phyloP scores from a whole-genome alignment of 805 yeast species.

The Candida boidinii region DNA sequence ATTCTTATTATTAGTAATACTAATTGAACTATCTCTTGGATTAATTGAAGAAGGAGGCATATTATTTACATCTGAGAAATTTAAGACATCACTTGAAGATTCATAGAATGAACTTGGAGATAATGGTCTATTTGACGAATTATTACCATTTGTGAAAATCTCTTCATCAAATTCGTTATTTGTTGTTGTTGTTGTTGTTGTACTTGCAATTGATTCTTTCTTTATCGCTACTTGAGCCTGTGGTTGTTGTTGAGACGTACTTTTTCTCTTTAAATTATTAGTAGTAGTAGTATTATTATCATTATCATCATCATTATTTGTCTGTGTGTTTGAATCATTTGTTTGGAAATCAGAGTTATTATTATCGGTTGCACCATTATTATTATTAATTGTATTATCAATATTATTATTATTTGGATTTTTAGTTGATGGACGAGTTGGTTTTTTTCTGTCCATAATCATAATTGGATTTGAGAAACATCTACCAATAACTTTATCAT shows the following conservation, averaged over 20 bases:
- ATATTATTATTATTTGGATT: slow-evolving; percentile 3
- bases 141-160: neutral
- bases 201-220: slow-evolving; percentile 3
- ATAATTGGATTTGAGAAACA: slow-evolving; percentile 66
- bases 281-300: slow-evolving; percentile 9
- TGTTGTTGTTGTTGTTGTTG: slow-evolving; percentile 4
- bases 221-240: slow-evolving; percentile 4
- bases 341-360: slow-evolving; percentile 46
- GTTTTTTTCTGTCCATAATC: slow-evolving; percentile 92
- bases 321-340: slow-evolving; percentile 25
- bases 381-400: slow-evolving; percentile 1
- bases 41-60: too few species aligned
- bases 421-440: slow-evolving; percentile 19
- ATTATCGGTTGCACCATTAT: slow-evolving; percentile 41
- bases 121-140: slow-evolving; percentile 6
- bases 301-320: slow-evolving; percentile 29
- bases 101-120: slow-evolving; percentile 26
- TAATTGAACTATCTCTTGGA: too few species aligned
- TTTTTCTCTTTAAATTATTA: slow-evolving; percentile 36
- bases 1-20: too few species aligned
- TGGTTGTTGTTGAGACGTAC: slow-evolving; percentile 17
- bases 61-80: too few species aligned
- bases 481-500: slow-evolving; percentile 61
- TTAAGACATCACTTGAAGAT: slow-evolving; percentile 22
- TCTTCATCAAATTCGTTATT: slow-evolving; percentile 3